Percentiles rank a stretch among this genome's conserved stretches.
Conservation (phyloP, 208 protist genomes). For the Herpetomonas muscarum region DNA sequence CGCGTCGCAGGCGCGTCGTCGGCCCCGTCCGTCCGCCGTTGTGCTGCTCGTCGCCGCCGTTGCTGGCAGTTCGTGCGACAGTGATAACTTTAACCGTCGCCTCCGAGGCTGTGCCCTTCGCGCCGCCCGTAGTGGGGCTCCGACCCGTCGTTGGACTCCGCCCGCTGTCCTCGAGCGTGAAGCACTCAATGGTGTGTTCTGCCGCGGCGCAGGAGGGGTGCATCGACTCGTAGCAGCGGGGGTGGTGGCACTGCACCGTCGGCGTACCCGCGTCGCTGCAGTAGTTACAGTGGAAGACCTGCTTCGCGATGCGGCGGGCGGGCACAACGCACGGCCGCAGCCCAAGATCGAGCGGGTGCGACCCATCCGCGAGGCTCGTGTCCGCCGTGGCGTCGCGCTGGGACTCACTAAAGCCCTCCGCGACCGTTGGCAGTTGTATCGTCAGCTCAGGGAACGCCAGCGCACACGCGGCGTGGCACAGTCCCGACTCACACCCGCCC, state of each 20-base stretch:
- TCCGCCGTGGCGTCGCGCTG: too few relatives aligned
- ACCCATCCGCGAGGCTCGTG: too few relatives aligned
- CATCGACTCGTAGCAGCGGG: constrained; percentile 62
- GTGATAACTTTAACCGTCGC: too few relatives aligned
- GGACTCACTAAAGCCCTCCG: too few relatives aligned
- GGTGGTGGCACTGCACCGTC: constrained; percentile 47
- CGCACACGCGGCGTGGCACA: constrained; percentile 64
- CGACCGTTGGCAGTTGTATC: constrained; percentile 23
- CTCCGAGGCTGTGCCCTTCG: too few relatives aligned
- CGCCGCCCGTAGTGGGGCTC: background rate
- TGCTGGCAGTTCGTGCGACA: too few relatives aligned
- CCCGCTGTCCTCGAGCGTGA: constrained; percentile 4
- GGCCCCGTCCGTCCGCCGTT: too few relatives aligned
- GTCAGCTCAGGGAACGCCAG: constrained; percentile 51
- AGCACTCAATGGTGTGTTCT: constrained; percentile 54
- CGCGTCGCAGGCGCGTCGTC: too few relatives aligned
- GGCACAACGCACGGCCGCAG: constrained; percentile 33
- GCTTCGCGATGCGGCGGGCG: constrained; percentile 25
- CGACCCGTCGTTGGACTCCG: background rate
- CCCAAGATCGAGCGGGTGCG: constrained; percentile 31
- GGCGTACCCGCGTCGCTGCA: constrained; percentile 41
- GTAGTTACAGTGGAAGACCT: constrained; percentile 42
- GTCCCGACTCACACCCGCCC: constrained; percentile 4
- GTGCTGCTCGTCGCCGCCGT: too few relatives aligned
- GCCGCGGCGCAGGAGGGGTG: constrained; percentile 66